Evolutionary conservation across 108 stramenopile genomes (phyloP).

Genomic region (Cyclotella baltica): DNA sequence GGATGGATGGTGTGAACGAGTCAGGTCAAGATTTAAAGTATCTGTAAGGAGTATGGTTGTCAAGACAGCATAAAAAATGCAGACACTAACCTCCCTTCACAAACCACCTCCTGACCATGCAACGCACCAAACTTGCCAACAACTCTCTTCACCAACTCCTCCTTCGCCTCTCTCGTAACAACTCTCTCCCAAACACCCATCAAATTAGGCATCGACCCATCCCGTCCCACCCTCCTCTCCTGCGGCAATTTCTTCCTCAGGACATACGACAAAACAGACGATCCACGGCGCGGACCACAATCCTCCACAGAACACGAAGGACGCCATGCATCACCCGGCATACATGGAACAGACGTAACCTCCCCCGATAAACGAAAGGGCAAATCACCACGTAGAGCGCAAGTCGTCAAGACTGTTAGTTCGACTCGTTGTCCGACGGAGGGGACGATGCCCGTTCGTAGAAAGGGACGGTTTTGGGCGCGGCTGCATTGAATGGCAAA

Average conservation of each 20-base stretch:
- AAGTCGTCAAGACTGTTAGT: conserved; percentile 11
- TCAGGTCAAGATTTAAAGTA: background rate
- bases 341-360: conserved; percentile 5
- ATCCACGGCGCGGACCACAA: background rate
- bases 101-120: conserved; percentile 34
- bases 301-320: background rate
- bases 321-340: background rate
- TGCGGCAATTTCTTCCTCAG: background rate
- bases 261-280: background rate
- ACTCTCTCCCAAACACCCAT: background rate
- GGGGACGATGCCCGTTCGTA: conserved; percentile 19
- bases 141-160: background rate
- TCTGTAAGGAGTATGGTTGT: background rate
- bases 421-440: conserved; percentile 22
- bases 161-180: background rate
- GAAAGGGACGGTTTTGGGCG: conserved; percentile 22
- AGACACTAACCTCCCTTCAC: conserved; percentile 30
- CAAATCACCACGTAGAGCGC: background rate
- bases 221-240: background rate
- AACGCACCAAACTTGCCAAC: conserved; percentile 15
- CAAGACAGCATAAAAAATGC: background rate
- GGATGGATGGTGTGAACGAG: background rate
- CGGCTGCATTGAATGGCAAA: conserved; percentile 11
- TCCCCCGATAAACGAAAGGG: conserved; percentile 40
- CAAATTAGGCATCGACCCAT: conserved; percentile 6